Evolutionary conservation across 1,139 yeast species (phyloP), one percentile per base, ranked within the genome.

Genomic region (Yamadazyma aaseri): DNA sequence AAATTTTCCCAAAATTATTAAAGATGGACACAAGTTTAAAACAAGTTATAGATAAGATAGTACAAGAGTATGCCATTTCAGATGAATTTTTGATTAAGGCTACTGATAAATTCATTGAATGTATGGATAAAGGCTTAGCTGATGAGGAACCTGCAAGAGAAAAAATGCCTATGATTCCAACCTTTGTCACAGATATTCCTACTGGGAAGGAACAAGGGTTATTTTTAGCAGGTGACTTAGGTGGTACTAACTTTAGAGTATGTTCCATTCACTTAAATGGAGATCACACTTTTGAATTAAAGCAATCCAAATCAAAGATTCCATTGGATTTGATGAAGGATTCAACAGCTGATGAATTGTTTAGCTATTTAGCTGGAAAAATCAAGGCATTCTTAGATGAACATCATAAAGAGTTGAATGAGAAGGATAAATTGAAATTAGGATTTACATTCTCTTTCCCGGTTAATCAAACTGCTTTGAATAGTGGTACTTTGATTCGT

Each of bases 381-480:
- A 73, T 87, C 33, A 64, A 71, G 31, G 61, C 60, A 4, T 90
- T 90, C 55, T 64, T 90, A 46, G 57, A 65, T 21, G 73, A 74
- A 45, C 79, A 82, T 52, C 95, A 86, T 55, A 55, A 59, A 4
- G 80, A 73, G 32, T 56, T 60, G 12, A 28, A 21, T 10, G 41
- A 51, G 9, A 14, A 3, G 7, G 37, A 35, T 8, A 17, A 23
- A 3, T 71, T 84, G 54, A 85, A 84, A 53, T 60, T 90, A 63
- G 97, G 97, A 1, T 87, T 90, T 63, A 89, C 97, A 1, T 90
- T 90, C 53, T 81, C 94, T 10, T 90, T 89, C 71, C 97, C 97
- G 2, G 89, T 87, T 18, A 75, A 81, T 44, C 97, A 90, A 63
- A 80, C 86, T 15, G 83, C 86, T 3, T 65, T 90, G 46, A 74